Base-by-base conservation (phyloP, 106 monocot genomes). In the Dactylorhiza incarnata region DNA sequence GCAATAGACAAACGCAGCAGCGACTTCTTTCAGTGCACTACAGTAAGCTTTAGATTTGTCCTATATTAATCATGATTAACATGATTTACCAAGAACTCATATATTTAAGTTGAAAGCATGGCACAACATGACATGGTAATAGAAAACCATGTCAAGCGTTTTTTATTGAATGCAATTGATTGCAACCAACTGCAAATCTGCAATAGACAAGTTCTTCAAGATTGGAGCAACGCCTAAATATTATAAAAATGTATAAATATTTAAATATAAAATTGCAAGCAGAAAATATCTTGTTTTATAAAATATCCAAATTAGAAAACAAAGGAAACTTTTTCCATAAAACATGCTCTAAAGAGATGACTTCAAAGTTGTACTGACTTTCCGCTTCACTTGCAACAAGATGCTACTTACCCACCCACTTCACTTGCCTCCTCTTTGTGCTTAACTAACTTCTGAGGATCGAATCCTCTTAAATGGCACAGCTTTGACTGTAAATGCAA, bases 361-460 rank as follows among this genome's bases (percentile, higher is more conserved):
- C 25, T 26, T 29, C 29, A 12, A 65, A 65, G 5, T 65, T 65
- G 65, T 20, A 65, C 10, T 20, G 29, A 20, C 24, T 26, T 5
- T 37, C 37, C 26, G 65, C 5, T 4, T 5, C 10, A 45, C 5
- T 11, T 22, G 43, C 11, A 71, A 72, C 2, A 19, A 19, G 24
- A 29, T 77, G 19, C 76, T 82, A 87, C 90, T 89, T 72, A 97
- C 97, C 94, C 97, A 44, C 97, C 97, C 93, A 97, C 94, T 85
- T 97, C 97, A 81, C 84, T 87, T 56, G 97, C 97, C 79, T 97
- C 97, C 85, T 97, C 97, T 78, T 82, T 91, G 71, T 89, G 82
- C 7, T 15, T 71, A 84, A 86, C 71, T 46, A 97, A 84, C 76
- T 86, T 81, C 62, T 74, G 61, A 20, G 85, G 75, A 56, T 82